Evolutionary conservation across 192 early-diverging fungal species (phyloP), one percentile per base, ranked within the genome.

Genomic region (Diversispora eburnea): DNA sequence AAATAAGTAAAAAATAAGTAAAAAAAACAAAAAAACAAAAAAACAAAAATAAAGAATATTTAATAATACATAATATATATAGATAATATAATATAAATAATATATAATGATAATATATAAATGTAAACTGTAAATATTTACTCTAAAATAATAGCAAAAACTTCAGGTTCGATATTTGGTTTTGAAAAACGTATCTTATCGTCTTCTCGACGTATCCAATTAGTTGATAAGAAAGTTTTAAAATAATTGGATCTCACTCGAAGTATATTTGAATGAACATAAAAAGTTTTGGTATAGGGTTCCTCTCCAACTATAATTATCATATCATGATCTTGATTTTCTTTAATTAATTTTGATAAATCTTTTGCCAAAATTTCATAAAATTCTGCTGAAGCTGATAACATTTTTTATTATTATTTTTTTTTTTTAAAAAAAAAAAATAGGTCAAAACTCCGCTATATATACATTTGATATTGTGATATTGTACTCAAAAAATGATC

Each of bases 101-200:
- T 17, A 8, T 17, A 54, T n/a, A 56, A n/a, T 19, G 5, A 54
- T n/a, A 56, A n/a, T 19, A 20, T 20, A 8, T 41, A 8, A 33
- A 60, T 45, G 0, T 1, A 13, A 43, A 46, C 3, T 19, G 46
- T 39, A 64, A 46, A 42, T 48, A 22, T 9, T 25, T 20, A 56
- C 68, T 39, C 57, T 57, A 70, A 45, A 56, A 70, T 70, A 45
- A 70, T 70, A 42, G 55, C 55, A 25, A 70, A 57, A 25, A 70
- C 55, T 13, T n/a, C 41, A 3, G 52, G 52, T 8, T 10, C 19
- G n/a, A 70, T 70, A 70, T 70, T 70, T 10, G 68, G 68, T 54
- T 70, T 70, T 7, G 10, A 20, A 45, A 57, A 70, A 15, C 41
- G 9, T 1, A 70, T 70, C 3, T 42, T 70, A 41, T 47, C 68